These are phyloP conservation scores for Hondaea fermentalgiana DNA, from an alignment of 108 stramenopile genomes.

Conservation along the genomic window DNA sequence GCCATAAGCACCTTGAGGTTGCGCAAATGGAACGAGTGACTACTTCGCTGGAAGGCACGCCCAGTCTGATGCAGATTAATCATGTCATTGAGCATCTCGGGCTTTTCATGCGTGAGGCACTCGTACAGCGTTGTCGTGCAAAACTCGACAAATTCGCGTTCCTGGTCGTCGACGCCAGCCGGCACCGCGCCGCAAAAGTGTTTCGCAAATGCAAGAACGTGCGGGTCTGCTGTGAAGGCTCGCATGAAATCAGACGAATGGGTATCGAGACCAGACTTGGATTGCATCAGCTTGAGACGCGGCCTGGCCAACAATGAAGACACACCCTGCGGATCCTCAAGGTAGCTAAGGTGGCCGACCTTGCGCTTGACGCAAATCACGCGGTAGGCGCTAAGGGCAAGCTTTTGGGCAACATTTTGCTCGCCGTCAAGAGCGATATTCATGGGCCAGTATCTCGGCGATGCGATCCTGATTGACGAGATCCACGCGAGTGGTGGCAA, in stretches of 20 bases:
- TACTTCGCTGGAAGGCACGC: background rate
- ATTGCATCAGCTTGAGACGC: background rate
- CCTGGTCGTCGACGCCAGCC: background rate
- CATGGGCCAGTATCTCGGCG: constrained; percentile 40
- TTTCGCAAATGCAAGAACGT: constrained; percentile 13
- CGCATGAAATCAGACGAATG: constrained; percentile 1
- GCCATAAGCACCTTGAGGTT: background rate
- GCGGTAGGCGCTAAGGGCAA: background rate
- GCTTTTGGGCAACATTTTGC: background rate
- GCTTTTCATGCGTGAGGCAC: constrained; percentile 11
- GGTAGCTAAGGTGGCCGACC: background rate
- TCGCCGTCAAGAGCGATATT: background rate
- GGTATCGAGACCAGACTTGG: background rate
- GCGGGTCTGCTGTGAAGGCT: constrained; percentile 1
- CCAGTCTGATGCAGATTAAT: background rate
- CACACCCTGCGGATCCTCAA: background rate
- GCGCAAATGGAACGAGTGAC: constrained; percentile 9
- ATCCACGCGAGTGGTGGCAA: constrained; percentile 37
- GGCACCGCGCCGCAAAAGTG: background rate
- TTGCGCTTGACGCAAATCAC: constrained; percentile 8
- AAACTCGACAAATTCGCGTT: background rate
- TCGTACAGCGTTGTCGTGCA: constrained; percentile 1
- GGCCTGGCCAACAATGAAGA: background rate
- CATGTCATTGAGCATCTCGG: constrained; percentile 19
- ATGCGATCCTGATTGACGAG: constrained; percentile 6